phyloP scores from a whole-genome alignment of 2,329 filamentous ascomycete genomes.

The Teratosphaeria destructans region DNA sequence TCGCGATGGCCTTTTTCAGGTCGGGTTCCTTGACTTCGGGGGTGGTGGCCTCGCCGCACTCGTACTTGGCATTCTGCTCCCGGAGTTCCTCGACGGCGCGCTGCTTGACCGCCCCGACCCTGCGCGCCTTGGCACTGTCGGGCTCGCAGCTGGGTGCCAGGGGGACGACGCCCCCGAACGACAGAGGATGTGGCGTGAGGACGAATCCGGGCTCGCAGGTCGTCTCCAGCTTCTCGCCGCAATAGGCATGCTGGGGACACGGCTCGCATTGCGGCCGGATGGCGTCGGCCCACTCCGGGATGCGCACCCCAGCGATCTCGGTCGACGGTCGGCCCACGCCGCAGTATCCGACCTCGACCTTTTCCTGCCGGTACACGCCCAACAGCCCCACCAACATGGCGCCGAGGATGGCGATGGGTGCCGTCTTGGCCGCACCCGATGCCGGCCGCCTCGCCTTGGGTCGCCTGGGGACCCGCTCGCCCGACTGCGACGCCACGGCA shows the following conservation, averaged over 20 bases:
- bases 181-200: conserved; percentile 71
- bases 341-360: conserved; percentile 92
- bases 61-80: conserved; percentile 74
- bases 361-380: conserved; percentile 85
- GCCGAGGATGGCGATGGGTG: conserved; percentile 60
- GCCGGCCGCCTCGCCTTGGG: conserved; percentile 33
- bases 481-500: conserved; percentile 51
- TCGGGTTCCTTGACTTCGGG: conserved; percentile 60
- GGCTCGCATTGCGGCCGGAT: conserved; percentile 76
- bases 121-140: conserved; percentile 82
- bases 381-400: conserved; percentile 63
- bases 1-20: conserved; percentile 64
- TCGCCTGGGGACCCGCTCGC: conserved; percentile 35
- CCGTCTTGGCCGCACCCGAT: conserved; percentile 46
- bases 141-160: conserved; percentile 87
- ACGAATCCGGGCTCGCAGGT: conserved; percentile 83
- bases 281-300: conserved; percentile 63
- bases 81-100: conserved; percentile 78
- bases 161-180: conserved; percentile 69
- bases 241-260: conserved; percentile 84
- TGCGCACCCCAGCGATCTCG: conserved; percentile 48
- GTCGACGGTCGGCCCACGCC: conserved; percentile 60
- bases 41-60: conserved; percentile 66
- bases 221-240: conserved; percentile 66
- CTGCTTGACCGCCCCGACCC: conserved; percentile 78